phyloP scores from a whole-genome alignment of 2,329 filamentous ascomycete genomes.

The Stemphylium vesicarium region DNA sequence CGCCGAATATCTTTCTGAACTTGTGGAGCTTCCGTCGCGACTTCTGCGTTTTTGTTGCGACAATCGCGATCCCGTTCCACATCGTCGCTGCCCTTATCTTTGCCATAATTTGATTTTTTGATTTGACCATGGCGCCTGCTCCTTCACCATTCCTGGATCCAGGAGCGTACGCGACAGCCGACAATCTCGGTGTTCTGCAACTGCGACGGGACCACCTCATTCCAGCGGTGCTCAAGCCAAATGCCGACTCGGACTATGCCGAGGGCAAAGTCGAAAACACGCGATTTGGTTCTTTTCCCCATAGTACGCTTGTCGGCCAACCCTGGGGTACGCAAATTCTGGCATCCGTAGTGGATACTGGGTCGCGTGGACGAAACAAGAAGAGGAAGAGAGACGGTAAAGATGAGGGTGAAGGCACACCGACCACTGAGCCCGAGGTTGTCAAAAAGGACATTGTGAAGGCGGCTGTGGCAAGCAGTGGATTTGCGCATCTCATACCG shows the following conservation, averaged over 20 bases:
- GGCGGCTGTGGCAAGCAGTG: slow-evolving; percentile 62
- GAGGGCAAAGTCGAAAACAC: slow-evolving; percentile 74
- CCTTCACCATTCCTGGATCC: slow-evolving; percentile 81
- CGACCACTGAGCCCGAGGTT: slow-evolving; percentile 34
- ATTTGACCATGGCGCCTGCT: slow-evolving; percentile 28
- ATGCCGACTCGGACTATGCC: slow-evolving; percentile 50
- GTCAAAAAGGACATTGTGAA: slow-evolving; percentile 41
- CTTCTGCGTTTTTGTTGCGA: slow-evolving; percentile 2
- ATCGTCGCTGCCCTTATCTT: neutral
- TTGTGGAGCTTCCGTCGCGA: slow-evolving; percentile 12
- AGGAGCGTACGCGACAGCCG: slow-evolving; percentile 64
- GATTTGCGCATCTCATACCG: slow-evolving; percentile 79
- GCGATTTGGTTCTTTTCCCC: slow-evolving; percentile 78
- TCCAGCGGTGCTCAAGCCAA: slow-evolving; percentile 65
- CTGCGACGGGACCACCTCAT: slow-evolving; percentile 86
- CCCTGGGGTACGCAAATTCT: slow-evolving; percentile 93
- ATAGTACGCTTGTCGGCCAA: slow-evolving; percentile 65
- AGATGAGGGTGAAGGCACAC: slow-evolving; percentile 32
- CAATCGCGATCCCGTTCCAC: neutral
- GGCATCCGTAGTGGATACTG: slow-evolving; percentile 88
- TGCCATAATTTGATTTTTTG: too few species aligned
- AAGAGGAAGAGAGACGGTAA: slow-evolving; percentile 57
- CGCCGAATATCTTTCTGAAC: slow-evolving; percentile 26
- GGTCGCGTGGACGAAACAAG: slow-evolving; percentile 73
- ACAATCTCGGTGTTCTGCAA: slow-evolving; percentile 81